Evolutionary conservation across 495 filamentous ascomycete genomes (phyloP).

Genomic region (Penicillium manginii): DNA sequence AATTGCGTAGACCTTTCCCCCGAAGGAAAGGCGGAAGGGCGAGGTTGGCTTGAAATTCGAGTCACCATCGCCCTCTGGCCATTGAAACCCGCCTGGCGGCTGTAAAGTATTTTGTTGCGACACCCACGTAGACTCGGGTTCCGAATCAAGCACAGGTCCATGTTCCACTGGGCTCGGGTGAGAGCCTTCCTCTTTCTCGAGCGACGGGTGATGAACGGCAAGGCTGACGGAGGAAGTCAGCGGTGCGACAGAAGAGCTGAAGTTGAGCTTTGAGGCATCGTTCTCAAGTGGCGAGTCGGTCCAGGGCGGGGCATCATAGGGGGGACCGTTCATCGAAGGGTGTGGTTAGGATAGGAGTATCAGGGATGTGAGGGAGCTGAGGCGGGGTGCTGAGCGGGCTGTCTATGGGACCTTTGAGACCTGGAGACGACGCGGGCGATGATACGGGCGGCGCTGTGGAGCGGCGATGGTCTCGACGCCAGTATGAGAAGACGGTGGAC

Average conservation of each 20-base stretch:
- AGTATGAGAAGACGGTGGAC: conserved; percentile 54
- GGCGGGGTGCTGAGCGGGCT: conserved; percentile 34
- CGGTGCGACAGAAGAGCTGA: conserved; percentile 28
- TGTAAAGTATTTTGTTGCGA: conserved; percentile 37
- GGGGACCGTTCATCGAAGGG: conserved; percentile 24
- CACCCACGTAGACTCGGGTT: conserved; percentile 25
- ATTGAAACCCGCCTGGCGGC: conserved; percentile 23
- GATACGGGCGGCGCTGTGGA: conserved; percentile 40
- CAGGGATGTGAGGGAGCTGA: conserved; percentile 39
- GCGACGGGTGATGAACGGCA: conserved; percentile 30
- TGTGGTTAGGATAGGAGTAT: conserved; percentile 32
- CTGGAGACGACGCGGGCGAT: conserved; percentile 29
- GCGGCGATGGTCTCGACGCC: conserved; percentile 51
- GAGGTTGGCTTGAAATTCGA: conserved; percentile 38
- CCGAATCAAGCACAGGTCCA: conserved; percentile 5
- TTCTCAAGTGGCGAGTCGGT: conserved; percentile 28
- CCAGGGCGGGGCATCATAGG: conserved; percentile 20
- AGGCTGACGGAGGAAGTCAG: conserved; percentile 40
- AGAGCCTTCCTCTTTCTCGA: conserved; percentile 34
- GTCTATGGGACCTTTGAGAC: conserved; percentile 21
- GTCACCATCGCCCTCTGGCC: conserved; percentile 36
- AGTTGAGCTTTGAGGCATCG: conserved; percentile 32
- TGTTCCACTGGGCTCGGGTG: conserved; percentile 42
- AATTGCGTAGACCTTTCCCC: conserved; percentile 29
- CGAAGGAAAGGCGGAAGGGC: conserved; percentile 43